These are phyloP conservation scores for Oryza punctata DNA, from an alignment of 176 grass and related monocot genomes.

Conservation along the genomic window DNA sequence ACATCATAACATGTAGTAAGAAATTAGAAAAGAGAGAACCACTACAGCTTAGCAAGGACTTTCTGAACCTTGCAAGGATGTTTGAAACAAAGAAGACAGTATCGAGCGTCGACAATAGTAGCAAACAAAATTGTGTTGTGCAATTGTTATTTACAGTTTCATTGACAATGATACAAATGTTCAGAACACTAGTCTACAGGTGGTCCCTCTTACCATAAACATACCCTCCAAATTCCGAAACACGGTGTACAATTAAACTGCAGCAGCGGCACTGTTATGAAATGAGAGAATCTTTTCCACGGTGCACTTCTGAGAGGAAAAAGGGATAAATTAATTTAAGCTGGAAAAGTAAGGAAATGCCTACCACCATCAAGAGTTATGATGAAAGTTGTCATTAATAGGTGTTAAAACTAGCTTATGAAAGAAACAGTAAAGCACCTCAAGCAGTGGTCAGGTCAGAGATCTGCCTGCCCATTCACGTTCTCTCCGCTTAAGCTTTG, in stretches of 20 bases:
- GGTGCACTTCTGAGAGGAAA: background rate
- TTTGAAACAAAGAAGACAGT: too few species aligned
- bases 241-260: background rate
- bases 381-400: background rate
- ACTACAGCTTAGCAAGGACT: too few species aligned
- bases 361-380: slow-evolving; percentile 12
- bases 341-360: slow-evolving; percentile 21
- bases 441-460: slow-evolving; percentile 63
- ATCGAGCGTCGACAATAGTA: too few species aligned
- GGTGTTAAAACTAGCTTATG: background rate
- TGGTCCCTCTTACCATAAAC: background rate
- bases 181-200: background rate
- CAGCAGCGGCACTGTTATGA: slow-evolving; percentile 9
- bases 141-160: slow-evolving; percentile 44
- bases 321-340: background rate
- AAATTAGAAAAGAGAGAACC: too few species aligned
- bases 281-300: background rate
- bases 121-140: too few species aligned
- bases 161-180: slow-evolving; percentile 24
- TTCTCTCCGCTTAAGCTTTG: slow-evolving; percentile 76
- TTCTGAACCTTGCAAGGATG: too few species aligned
- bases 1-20: too few species aligned
- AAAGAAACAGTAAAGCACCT: slow-evolving; percentile 28
- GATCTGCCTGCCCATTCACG: slow-evolving; percentile 98
- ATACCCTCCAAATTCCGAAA: background rate